Evolutionary conservation across 441 rosid genomes (phyloP).

Genomic region (Populus hybrid): DNA sequence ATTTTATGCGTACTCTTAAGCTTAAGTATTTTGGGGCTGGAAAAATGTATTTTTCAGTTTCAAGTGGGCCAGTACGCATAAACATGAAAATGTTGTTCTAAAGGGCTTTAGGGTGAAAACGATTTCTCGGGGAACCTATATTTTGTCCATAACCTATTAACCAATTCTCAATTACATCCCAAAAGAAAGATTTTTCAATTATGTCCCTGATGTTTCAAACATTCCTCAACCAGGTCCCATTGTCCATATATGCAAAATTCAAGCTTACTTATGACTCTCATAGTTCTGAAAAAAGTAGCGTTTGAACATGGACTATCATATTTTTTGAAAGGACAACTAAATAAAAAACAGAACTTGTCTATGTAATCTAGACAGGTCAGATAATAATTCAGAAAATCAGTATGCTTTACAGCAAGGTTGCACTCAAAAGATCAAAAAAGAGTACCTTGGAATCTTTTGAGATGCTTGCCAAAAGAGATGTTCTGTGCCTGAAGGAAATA

Average conservation of each 20-base stretch:
- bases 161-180: neutral
- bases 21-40: neutral
- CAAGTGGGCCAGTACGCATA: no score
- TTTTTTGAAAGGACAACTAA: neutral
- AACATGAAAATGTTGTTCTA: neutral
- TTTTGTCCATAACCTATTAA: neutral
- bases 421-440: neutral
- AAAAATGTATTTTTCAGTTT: neutral
- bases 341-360: neutral
- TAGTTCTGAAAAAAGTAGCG: neutral
- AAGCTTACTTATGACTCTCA: neutral
- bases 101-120: neutral
- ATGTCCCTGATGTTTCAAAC: neutral
- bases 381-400: neutral
- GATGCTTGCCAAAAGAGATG: constrained; percentile 53
- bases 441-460: constrained; percentile 65
- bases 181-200: neutral
- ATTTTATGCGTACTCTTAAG: neutral
- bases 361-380: neutral
- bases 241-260: neutral
- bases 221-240: neutral
- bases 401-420: neutral
- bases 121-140: neutral
- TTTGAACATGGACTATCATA: neutral
- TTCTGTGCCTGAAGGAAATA: constrained; percentile 41